A percentile compares a stretch with the other conserved stretches of the same genome.
These are phyloP conservation scores for Venturia carpophila DNA, from an alignment of 2,329 filamentous ascomycete genomes.

Conservation along the genomic window DNA sequence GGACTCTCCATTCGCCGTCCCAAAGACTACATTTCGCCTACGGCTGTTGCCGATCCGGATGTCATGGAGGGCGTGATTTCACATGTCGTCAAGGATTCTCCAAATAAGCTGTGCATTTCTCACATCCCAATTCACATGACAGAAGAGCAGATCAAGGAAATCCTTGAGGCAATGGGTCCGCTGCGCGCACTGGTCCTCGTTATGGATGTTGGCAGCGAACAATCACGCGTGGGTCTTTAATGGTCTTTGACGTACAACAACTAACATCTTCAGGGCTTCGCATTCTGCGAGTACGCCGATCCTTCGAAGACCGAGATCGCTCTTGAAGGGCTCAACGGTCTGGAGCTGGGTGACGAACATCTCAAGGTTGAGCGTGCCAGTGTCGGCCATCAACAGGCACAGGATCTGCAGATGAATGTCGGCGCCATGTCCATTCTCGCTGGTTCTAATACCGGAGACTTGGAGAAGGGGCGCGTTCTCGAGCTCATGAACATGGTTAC, in stretches of 20 bases:
- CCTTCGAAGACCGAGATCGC: constrained; percentile 71
- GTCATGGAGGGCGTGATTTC: constrained; percentile 72
- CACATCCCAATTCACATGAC: constrained; percentile 83
- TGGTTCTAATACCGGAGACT: constrained; percentile 70
- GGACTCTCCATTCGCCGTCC: constrained; percentile 75
- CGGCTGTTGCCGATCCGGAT: constrained; percentile 64
- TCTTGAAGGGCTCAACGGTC: constrained; percentile 82
- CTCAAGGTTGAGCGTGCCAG: constrained; percentile 84
- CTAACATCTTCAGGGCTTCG: constrained; percentile 62
- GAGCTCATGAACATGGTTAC: constrained; percentile 99
- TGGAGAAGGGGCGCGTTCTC: constrained; percentile 74
- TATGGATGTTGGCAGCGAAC: constrained; percentile 70
- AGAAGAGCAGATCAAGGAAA: constrained; percentile 85
- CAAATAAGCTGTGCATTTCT: constrained; percentile 89
- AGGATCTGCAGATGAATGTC: constrained; percentile 88
- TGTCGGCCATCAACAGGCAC: constrained; percentile 86
- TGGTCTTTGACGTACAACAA: constrained; percentile 20
- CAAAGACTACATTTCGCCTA: constrained; percentile 83
- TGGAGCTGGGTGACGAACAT: constrained; percentile 82
- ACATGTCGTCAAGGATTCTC: constrained; percentile 76
- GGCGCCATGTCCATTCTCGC: constrained; percentile 98
- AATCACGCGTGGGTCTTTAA: constrained; percentile 64
- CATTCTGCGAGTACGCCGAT: constrained; percentile 91
- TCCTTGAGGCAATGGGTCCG: constrained; percentile 84
- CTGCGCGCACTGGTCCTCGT: constrained; percentile 87